A percentile compares a stretch with the other conserved stretches of the same genome.
Conservation (phyloP, 306 rosid genomes). For the Macrotyloma uniflorum region DNA sequence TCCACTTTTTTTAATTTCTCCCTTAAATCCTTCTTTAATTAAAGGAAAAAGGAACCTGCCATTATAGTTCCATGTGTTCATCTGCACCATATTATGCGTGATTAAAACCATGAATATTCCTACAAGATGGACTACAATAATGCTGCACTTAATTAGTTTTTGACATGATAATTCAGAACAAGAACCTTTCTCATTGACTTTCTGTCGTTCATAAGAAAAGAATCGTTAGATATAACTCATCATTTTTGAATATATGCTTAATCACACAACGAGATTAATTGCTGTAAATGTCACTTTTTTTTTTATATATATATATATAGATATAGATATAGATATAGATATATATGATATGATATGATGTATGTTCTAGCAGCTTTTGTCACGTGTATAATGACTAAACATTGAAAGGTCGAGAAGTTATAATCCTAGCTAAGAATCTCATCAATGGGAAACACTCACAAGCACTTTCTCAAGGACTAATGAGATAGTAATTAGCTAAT, state of each 20-base stretch:
- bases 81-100: constrained; percentile 26
- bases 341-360: background rate
- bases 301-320: no score
- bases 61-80: constrained; percentile 41
- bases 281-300: background rate
- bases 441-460: background rate
- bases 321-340: background rate
- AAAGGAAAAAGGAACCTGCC: constrained; percentile 47
- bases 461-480: background rate
- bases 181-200: constrained; percentile 41
- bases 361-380: background rate
- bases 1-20: background rate
- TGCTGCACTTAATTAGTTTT: constrained; percentile 24
- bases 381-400: constrained; percentile 7
- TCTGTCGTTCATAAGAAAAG: constrained; percentile 26
- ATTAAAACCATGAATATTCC: constrained; percentile 40
- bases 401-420: background rate
- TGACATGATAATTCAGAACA: constrained; percentile 40
- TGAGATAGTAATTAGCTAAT: background rate
- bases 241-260: background rate
- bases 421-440: background rate
- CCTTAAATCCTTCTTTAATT: constrained; percentile 30
- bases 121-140: constrained; percentile 19
- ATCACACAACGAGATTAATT: background rate
- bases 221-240: constrained; percentile 5